Percentiles rank a stretch among this genome's conserved stretches.
phyloP scores from a whole-genome alignment of 805 yeast species.

The Schwanniomyces yamadae region DNA sequence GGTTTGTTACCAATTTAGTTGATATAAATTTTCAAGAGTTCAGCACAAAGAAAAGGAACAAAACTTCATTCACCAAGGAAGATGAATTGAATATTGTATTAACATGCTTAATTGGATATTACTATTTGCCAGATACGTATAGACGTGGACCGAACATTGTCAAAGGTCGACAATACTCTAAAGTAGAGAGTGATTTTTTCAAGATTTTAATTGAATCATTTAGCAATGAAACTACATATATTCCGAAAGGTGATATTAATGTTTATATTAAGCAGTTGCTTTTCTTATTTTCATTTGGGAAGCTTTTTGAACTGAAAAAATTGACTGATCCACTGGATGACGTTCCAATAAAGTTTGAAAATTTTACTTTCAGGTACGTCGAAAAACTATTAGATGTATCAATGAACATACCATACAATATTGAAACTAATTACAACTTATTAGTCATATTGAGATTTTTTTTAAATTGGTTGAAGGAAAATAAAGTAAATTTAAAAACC shows the following conservation, averaged over 20 bases:
- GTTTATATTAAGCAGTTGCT: conserved; percentile 24
- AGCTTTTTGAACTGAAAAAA: conserved; percentile 11
- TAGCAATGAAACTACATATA: conserved; percentile 9
- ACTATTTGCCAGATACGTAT: conserved; percentile 39
- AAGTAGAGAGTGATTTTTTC: conserved; percentile 24
- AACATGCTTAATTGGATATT: conserved; percentile 41
- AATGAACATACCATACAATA: conserved; percentile 1
- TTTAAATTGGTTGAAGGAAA: conserved; percentile 57
- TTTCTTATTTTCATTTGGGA: conserved; percentile 21
- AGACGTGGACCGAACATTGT: conserved; percentile 19
- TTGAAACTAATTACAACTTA: conserved; percentile 7
- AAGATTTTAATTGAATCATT: conserved; percentile 12
- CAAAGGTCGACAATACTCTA: conserved; percentile 20
- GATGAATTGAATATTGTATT: conserved; percentile 23
- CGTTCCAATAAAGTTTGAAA: conserved; percentile 9
- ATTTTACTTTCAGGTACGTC: conserved; percentile 19
- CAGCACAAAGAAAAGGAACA: conserved; percentile 12
- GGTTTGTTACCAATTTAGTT: conserved; percentile 28
- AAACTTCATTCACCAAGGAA: conserved; percentile 9
- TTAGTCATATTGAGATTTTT: conserved; percentile 43
- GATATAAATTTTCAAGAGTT: conserved; percentile 16
- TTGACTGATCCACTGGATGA: conserved; percentile 9
- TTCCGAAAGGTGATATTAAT: conserved; percentile 10
- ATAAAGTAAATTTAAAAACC: conserved; percentile 27
- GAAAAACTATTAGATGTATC: conserved; percentile 16